Base-by-base conservation (phyloP, 768 basidiomycete genomes). In the Russula lepida region DNA sequence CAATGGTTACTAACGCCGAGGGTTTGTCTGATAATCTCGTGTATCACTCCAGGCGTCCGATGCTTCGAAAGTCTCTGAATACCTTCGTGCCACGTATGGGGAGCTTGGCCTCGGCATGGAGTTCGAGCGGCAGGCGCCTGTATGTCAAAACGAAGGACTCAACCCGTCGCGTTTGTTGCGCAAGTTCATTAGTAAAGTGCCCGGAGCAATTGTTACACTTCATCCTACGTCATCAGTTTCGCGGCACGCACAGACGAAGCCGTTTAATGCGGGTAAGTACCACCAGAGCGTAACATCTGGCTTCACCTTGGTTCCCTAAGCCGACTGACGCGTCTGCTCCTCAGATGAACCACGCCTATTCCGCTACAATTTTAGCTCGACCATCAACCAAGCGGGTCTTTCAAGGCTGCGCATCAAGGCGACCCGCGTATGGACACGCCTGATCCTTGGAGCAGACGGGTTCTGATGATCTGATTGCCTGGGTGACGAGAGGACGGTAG, bases 191-290 rank as follows among this genome's bases (percentile, higher is more conserved):
- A 4, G 43, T 2, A 13, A 27, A 27, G 6, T 44, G 6, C 37
- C 32, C 28, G 5, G 43, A 27, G 2, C 41, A 51, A 4, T 46
- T 12, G 6, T 33, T 9, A 2, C 19, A 12, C n/a, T 44, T 8
- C 19, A 3, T 37, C 33, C 46, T 30, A 28, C 32, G 23, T n/a
- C 39, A 21, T 12, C 17, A 23, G 21, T 6, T 6, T 27, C 39
- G 2, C 39, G 6, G 17, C n/a, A 4, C 2, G 13, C 23, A 28
- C 27, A 17, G n/a, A 15, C 21, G 28, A 51, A 7, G 30, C 39
- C 37, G 39, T 39, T 51, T 19, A 37, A 39, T 21, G 39, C 33
- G 15, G 60, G 60, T 61, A 21, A 61, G 60, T 9, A 28, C n/a
- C n/a, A n/a, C 6, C 3, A 6, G 3, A 4, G 7, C 1, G 8